These are phyloP conservation scores for Rhynchospora pubera DNA, from an alignment of 176 grass and related monocot species.

Conservation along the genomic window DNA sequence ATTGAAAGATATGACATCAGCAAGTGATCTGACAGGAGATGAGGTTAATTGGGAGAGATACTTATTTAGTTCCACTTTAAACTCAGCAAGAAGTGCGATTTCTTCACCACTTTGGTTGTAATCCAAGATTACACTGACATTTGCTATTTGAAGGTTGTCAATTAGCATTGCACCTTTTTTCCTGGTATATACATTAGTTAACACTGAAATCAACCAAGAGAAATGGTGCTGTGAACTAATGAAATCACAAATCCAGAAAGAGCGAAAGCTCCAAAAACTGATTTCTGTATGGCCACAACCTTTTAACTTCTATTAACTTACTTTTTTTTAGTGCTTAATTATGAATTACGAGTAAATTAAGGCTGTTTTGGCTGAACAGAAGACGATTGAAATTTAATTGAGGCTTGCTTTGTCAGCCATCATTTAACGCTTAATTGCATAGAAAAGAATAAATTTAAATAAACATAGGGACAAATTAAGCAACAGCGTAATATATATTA, in stretches of 20 bases:
- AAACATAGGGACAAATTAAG: neutral
- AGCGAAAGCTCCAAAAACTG: too few species aligned
- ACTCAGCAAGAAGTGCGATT: slow-evolving; percentile 39
- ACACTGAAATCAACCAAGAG: too few species aligned
- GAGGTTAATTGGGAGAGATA: slow-evolving; percentile 36
- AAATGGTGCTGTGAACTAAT: too few species aligned
- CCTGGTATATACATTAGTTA: slow-evolving; percentile 1
- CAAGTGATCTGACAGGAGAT: slow-evolving; percentile 43
- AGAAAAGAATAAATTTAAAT: neutral
- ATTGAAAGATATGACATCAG: slow-evolving; percentile 65
- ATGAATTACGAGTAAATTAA: too few species aligned
- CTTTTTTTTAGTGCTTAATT: too few species aligned
- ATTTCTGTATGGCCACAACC: too few species aligned
- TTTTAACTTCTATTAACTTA: too few species aligned
- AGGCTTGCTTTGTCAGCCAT: too few species aligned
- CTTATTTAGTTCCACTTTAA: slow-evolving; percentile 38
- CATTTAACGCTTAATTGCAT: neutral
- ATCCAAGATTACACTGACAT: slow-evolving; percentile 42
- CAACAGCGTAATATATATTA: neutral
- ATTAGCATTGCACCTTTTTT: slow-evolving; percentile 34
- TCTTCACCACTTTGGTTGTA: slow-evolving; percentile 32
- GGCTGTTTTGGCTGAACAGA: too few species aligned
- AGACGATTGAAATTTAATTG: too few species aligned
- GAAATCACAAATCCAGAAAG: too few species aligned
- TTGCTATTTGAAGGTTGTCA: slow-evolving; percentile 45